Evolutionary conservation across 306 rosid species (phyloP).

Genomic region (Lupinus albus): DNA sequence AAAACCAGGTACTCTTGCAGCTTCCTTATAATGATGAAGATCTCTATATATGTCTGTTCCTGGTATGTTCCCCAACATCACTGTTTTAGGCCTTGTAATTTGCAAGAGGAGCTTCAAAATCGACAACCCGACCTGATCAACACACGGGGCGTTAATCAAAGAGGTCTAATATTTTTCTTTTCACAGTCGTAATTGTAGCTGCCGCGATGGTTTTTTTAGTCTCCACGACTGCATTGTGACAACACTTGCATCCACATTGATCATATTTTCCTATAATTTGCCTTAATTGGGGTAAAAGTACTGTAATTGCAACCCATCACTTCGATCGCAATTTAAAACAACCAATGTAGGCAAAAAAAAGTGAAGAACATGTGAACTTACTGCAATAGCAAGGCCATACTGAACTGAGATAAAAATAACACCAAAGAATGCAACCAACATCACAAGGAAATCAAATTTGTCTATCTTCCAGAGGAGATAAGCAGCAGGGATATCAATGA

Average conservation of each 20-base stretch:
- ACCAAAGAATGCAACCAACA: conserved; percentile 76
- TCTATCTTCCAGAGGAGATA: conserved; percentile 72
- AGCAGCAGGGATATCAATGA: conserved; percentile 73
- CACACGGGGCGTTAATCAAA: conserved; percentile 27
- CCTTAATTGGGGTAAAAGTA: too few species aligned
- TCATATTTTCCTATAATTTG: too few species aligned
- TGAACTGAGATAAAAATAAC: conserved; percentile 87
- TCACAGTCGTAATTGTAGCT: too few species aligned
- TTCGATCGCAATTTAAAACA: too few species aligned
- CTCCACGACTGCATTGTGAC: too few species aligned
- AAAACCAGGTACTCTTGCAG: conserved; percentile 68
- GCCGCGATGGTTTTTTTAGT: too few species aligned
- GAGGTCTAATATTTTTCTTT: background rate
- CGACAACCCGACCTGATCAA: conserved; percentile 74
- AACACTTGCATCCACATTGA: too few species aligned
- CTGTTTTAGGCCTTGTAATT: conserved; percentile 84
- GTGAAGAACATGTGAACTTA: conserved; percentile 42
- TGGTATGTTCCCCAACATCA: conserved; percentile 72
- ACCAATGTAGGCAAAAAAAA: background rate
- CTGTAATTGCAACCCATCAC: too few species aligned
- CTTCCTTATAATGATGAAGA: conserved; percentile 77
- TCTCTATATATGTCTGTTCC: conserved; percentile 69
- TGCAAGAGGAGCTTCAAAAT: conserved; percentile 78
- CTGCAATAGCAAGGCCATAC: conserved; percentile 81
- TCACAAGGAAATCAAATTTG: conserved; percentile 74